phyloP scores from a whole-genome alignment of 2,329 filamentous ascomycete genomes.

The Colletotrichum sp. region DNA sequence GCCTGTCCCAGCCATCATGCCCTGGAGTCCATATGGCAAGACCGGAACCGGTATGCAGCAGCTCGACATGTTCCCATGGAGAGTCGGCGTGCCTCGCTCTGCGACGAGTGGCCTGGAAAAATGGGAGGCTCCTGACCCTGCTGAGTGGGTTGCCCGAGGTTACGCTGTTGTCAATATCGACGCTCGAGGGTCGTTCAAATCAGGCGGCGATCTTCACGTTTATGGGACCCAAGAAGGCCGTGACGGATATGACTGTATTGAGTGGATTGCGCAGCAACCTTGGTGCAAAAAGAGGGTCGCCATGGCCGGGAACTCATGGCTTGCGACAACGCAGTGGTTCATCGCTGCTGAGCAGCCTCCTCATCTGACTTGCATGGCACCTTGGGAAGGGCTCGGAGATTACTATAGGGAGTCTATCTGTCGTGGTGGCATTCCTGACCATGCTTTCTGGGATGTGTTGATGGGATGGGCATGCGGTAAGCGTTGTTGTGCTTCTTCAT shows the following conservation, averaged over 20 bases:
- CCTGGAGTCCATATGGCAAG: constrained; percentile 52
- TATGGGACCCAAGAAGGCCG: constrained; percentile 26
- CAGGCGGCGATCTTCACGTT: constrained; percentile 27
- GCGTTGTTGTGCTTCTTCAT: neutral
- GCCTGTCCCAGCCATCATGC: constrained; percentile 43
- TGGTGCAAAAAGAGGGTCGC: constrained; percentile 29
- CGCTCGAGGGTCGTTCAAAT: constrained; percentile 28
- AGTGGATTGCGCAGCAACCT: constrained; percentile 24
- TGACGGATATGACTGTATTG: constrained; percentile 28
- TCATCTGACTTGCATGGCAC: constrained; percentile 23
- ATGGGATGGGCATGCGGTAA: neutral
- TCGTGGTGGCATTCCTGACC: constrained; percentile 25
- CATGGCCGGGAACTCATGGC: constrained; percentile 29
- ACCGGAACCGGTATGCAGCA: constrained; percentile 42
- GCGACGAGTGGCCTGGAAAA: constrained; percentile 26
- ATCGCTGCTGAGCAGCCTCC: constrained; percentile 21
- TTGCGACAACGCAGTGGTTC: constrained; percentile 27
- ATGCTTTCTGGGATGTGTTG: constrained; percentile 23
- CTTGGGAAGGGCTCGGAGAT: constrained; percentile 45
- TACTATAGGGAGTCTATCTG: constrained; percentile 24
- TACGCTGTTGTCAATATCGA: constrained; percentile 33
- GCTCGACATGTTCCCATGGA: constrained; percentile 39
- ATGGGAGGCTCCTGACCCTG: constrained; percentile 33
- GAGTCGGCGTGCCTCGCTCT: constrained; percentile 36
- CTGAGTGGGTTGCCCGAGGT: constrained; percentile 28